These are phyloP conservation scores for Trichoderma gamsii DNA, from an alignment of 495 filamentous ascomycete genomes.

Conservation along the genomic window DNA sequence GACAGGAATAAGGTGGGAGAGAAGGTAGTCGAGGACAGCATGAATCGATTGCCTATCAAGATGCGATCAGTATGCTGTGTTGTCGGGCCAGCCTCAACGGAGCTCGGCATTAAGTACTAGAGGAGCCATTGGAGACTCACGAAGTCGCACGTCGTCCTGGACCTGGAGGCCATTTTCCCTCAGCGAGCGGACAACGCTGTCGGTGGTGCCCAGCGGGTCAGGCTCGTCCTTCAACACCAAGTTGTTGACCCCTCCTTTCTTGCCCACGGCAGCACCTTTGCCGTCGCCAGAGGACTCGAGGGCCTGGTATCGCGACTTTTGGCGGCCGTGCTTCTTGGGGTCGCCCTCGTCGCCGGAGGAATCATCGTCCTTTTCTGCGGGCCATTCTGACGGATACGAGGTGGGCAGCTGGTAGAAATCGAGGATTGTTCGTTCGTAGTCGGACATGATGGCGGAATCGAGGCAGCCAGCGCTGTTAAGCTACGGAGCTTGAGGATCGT, in stretches of 20 bases:
- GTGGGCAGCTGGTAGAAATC: conserved; percentile 84
- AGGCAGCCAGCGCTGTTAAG: background rate
- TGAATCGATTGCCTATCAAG: conserved; percentile 74
- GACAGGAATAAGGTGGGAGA: conserved; percentile 86
- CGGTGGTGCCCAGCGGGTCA: conserved; percentile 74
- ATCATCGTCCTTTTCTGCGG: conserved; percentile 71
- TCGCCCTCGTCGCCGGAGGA: conserved; percentile 55
- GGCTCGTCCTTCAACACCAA: conserved; percentile 82
- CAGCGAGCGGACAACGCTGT: conserved; percentile 78
- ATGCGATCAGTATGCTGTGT: background rate
- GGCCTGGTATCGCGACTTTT: conserved; percentile 76
- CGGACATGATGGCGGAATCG: conserved; percentile 41
- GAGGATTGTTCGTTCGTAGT: conserved; percentile 66
- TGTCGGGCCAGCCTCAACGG: background rate
- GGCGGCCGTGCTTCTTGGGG: conserved; percentile 45
- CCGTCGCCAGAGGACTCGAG: conserved; percentile 68
- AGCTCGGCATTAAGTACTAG: no score
- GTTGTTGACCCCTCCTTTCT: conserved; percentile 53
- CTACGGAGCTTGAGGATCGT: background rate
- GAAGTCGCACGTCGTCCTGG: conserved; percentile 75
- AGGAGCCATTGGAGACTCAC: conserved; percentile 46
- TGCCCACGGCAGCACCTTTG: conserved; percentile 58
- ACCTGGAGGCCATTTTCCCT: conserved; percentile 68
- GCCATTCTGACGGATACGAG: conserved; percentile 80
- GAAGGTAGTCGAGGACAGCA: conserved; percentile 92